phyloP scores from a whole-genome alignment of 495 filamentous ascomycete species.

The Podospora conica region DNA sequence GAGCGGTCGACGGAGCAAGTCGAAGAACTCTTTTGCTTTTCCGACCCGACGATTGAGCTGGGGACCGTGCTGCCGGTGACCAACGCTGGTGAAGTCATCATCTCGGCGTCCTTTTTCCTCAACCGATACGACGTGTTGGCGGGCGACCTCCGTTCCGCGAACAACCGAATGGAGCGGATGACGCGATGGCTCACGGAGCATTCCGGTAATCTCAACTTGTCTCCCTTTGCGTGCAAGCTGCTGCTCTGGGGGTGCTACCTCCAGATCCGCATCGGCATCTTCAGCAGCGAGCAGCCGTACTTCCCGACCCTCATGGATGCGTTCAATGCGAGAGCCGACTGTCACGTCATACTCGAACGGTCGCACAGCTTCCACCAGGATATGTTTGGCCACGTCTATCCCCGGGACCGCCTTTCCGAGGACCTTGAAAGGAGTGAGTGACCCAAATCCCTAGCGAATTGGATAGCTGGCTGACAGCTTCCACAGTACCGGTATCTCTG shows the following conservation, averaged over 20 bases:
- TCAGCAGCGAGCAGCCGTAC: constrained; percentile 4
- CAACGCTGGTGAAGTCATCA: constrained; percentile 16
- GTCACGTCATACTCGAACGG: constrained; percentile 13
- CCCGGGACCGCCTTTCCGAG: constrained; percentile 15
- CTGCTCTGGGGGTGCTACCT: constrained; percentile 20
- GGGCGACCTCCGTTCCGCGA: constrained; percentile 7
- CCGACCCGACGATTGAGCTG: constrained; percentile 11
- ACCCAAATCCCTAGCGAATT: background rate
- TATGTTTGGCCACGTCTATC: constrained; percentile 18
- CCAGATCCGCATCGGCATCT: constrained; percentile 20
- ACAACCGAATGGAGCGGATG: constrained; percentile 10
- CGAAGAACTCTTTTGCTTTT: constrained; percentile 7
- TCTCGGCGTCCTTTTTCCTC: constrained; percentile 17
- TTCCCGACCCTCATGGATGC: constrained; percentile 15
- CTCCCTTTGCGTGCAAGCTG: constrained; percentile 20
- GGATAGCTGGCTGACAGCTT: background rate
- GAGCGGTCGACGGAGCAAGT: constrained; percentile 9
- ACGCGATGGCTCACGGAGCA: constrained; percentile 14
- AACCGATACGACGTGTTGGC: constrained; percentile 17
- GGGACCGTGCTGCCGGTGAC: constrained; percentile 8
- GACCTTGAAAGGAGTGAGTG: constrained; percentile 10
- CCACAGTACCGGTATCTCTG: constrained; percentile 9
- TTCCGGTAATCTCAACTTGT: constrained; percentile 8
- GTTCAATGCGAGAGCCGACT: constrained; percentile 9
- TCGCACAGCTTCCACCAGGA: constrained; percentile 15